Percentiles rank a stretch among this genome's conserved stretches.
Conservation (phyloP, 306 rosid species). For the Fragaria vesca region DNA sequence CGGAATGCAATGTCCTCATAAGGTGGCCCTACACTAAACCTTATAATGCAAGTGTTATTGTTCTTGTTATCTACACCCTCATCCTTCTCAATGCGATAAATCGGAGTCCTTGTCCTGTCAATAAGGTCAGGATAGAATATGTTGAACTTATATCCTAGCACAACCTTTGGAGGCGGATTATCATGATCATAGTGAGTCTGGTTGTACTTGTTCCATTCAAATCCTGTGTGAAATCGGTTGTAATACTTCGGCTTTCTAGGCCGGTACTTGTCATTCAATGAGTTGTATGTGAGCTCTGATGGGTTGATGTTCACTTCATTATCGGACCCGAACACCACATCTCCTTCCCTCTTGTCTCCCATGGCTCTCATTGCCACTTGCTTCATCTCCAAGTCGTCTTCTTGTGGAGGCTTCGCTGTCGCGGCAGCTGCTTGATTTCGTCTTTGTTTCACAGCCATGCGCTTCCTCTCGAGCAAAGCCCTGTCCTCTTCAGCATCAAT, state of each 20-base stretch:
- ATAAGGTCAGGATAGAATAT: conserved; percentile 94
- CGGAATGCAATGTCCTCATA: conserved; percentile 88
- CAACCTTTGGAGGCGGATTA: conserved; percentile 96
- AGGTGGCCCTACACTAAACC: conserved; percentile 93
- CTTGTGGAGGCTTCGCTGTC: conserved; percentile 48
- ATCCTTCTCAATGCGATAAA: conserved; percentile 73
- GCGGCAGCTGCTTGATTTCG: conserved; percentile 74
- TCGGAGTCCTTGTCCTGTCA: conserved; percentile 86
- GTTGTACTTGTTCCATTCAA: conserved; percentile 96
- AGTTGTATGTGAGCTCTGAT: conserved; percentile 21
- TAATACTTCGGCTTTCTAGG: conserved; percentile 96
- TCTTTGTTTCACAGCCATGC: conserved; percentile 70
- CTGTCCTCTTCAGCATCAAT: conserved; percentile 92
- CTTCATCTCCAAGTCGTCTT: conserved; percentile 77
- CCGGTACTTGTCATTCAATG: conserved; percentile 94
- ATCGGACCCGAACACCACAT: conserved; percentile 79
- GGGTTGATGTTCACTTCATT: conserved; percentile 64
- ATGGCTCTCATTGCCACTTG: conserved; percentile 64
- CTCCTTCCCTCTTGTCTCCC: conserved; percentile 96
- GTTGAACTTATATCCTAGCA: conserved; percentile 83
- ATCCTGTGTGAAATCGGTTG: conserved; percentile 94
- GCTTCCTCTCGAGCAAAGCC: conserved; percentile 73
- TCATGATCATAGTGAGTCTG: conserved; percentile 99
- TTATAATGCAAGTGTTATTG: conserved; percentile 79
- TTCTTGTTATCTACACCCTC: conserved; percentile 38